Base-by-base conservation (phyloP, 2,329 filamentous ascomycete species). In the Pochonia chlamydosporia region DNA sequence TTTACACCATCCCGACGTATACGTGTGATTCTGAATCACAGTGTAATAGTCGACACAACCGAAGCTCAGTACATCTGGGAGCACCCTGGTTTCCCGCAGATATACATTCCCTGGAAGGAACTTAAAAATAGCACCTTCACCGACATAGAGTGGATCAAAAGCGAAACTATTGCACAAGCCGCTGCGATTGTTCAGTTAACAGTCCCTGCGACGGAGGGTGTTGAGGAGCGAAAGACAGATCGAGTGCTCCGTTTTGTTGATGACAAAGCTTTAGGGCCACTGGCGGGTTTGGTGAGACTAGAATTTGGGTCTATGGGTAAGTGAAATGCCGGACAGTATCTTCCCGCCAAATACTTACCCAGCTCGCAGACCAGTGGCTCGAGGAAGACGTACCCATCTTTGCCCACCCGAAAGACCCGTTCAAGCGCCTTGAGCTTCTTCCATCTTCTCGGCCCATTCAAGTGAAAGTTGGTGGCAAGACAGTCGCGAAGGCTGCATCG, bases 361-460 rank as follows among this genome's bases (percentile, higher is more conserved):
- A 28, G 7, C 26, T 28, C 26, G 26, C 26, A 68, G 66, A 66
- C 53, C 61, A 63, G 47, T 68, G 65, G 65, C 44, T 68, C 1
- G 80, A 82, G 56, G 81, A 85, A 63, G 78, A 82, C 43, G 65
- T 67, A 2, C 74, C 72, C 1, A 76, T 84, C 47, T 74, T 73
- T 54, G 71, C 78, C 3, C 82, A 86, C 49, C 82, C 82, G 1
- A 84, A 84, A 52, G 81, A 85, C 47, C 82, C 82, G 0, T 84
- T 77, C 64, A 83, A 82, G 53, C 73, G 83, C 13, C 68, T 86
- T 49, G 81, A 85, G 47, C 74, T 81, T 24, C 60, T 85, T 5
- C 67, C 68, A 2, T 84, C 79, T 0, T 66, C 69, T 2, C 75
- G 82, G 1, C 61, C 61, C 1, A 60, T 85, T 26, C 67, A 72